A percentile compares a stretch with the other conserved stretches of the same genome.
Evolutionary conservation across 148 eudicot genomes (phyloP).

Genomic region (Rhododendron kiyosumense): DNA sequence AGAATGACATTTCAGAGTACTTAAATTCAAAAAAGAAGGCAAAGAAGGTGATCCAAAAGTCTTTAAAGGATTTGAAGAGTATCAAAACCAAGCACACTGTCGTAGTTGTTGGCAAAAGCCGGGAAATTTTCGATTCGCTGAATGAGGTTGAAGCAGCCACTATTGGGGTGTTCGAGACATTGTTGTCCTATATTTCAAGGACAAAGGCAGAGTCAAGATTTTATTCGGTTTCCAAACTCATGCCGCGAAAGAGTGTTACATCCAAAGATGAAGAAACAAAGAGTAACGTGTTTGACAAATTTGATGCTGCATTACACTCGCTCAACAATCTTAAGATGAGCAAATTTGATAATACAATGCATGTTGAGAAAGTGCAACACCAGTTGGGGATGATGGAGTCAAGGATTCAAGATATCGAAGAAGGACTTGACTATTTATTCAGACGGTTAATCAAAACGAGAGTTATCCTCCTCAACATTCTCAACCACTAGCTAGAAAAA

Average conservation of each 20-base stretch:
- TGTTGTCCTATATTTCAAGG: background rate
- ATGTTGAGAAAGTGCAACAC: conserved; percentile 10
- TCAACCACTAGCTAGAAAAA: conserved; percentile 24
- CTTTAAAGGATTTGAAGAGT: background rate
- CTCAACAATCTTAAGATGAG: conserved; percentile 16
- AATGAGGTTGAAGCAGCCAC: conserved; percentile 22
- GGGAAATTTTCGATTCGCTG: background rate
- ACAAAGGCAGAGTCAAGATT: background rate
- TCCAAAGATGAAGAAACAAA: background rate
- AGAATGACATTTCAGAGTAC: conserved; percentile 15
- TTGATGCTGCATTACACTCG: conserved; percentile 24
- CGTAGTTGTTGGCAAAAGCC: background rate
- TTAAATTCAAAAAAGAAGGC: conserved; percentile 13
- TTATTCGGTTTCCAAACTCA: background rate
- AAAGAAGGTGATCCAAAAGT: background rate
- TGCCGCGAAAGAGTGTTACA: background rate
- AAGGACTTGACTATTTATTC: conserved; percentile 34
- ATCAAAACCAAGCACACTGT: background rate
- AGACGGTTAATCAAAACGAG: conserved; percentile 37
- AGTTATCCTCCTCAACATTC: conserved; percentile 16
- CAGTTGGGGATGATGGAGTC: conserved; percentile 22
- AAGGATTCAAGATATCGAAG: conserved; percentile 33
- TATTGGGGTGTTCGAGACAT: conserved; percentile 12
- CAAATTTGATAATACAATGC: background rate
- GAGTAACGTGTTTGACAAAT: conserved; percentile 9